Conservation (phyloP, 306 rosid species). For the Morella rubra region DNA sequence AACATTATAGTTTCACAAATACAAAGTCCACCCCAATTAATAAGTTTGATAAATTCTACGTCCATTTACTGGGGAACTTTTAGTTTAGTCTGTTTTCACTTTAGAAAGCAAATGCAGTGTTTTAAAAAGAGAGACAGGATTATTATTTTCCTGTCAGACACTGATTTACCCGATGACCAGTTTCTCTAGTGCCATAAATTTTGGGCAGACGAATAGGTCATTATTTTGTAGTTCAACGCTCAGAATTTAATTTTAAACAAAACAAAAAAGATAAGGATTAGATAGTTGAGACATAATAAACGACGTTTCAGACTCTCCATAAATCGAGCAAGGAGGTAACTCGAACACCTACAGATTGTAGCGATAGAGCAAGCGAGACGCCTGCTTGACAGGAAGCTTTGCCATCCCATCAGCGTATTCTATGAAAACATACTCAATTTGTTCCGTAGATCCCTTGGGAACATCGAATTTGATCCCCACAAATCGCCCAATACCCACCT, state of each 20-base stretch:
- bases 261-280: no score
- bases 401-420: constrained; percentile 98
- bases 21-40: background rate
- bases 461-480: constrained; percentile 78
- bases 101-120: background rate
- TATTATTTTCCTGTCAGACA: no score
- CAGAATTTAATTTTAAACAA: no score
- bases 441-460: constrained; percentile 47
- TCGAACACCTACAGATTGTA: constrained; percentile 67
- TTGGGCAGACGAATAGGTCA: no score
- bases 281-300: no score
- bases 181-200: no score
- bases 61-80: no score
- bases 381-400: constrained; percentile 83
- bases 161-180: no score
- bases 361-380: constrained; percentile 89
- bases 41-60: background rate
- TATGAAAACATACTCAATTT: constrained; percentile 76
- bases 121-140: background rate
- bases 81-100: background rate
- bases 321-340: no score
- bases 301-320: no score
- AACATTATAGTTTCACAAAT: background rate
- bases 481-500: constrained; percentile 88
- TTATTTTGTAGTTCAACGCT: no score